Conservation (phyloP, 78 protist genomes). For the Pigoraptor vietnamica region DNA sequence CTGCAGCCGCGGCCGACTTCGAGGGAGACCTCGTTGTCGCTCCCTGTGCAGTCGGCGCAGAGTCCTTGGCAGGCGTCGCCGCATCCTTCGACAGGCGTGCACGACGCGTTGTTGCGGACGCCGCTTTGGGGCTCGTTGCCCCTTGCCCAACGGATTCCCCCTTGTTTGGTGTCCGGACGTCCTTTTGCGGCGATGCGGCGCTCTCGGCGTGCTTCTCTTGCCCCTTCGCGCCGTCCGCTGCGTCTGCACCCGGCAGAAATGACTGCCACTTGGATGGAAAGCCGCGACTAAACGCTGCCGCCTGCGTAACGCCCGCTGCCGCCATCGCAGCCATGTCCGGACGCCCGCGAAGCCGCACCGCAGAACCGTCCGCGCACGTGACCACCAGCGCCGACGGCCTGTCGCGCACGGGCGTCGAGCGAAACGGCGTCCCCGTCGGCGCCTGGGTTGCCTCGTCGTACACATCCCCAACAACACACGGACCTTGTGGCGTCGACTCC, state of each 20-base stretch:
- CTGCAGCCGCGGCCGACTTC: too few species aligned
- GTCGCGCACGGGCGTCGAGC: not conserved
- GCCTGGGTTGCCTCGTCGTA: not conserved
- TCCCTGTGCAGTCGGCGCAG: too few species aligned
- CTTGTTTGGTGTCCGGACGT: too few species aligned
- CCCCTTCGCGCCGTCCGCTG: not conserved
- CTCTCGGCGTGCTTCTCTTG: too few species aligned
- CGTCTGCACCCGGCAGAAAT: not conserved
- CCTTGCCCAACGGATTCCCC: too few species aligned
- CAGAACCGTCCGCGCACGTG: not conserved
- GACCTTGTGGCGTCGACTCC: not conserved
- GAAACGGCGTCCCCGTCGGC: not conserved
- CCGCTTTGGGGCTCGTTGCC: too few species aligned
- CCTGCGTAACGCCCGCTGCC: not conserved
- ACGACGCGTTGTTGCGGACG: too few species aligned
- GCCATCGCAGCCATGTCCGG: not conserved
- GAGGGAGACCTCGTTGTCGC: too few species aligned
- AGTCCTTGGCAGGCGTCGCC: too few species aligned
- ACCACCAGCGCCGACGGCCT: not conserved
- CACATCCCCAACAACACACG: not conserved
- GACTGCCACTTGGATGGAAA: not conserved
- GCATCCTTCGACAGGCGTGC: too few species aligned
- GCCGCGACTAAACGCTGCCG: not conserved
- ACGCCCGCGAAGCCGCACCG: not conserved
- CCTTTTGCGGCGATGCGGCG: too few species aligned